Percentiles rank a stretch among this genome's conserved stretches.
phyloP scores from a whole-genome alignment of 345 rosid genomes.

The Leavenworthia alabamica region DNA sequence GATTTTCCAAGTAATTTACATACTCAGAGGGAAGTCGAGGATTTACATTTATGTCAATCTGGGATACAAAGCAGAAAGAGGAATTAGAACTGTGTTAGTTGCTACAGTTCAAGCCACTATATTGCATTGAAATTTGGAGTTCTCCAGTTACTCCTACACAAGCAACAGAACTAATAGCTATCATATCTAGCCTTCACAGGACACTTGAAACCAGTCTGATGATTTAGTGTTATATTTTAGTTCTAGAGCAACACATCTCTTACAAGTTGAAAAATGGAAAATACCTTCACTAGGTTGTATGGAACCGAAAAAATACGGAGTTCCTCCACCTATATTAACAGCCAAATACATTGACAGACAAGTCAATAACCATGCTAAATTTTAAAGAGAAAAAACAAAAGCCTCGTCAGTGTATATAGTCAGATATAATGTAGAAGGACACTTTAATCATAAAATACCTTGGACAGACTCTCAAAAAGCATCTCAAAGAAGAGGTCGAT shows the following conservation, averaged over 20 bases:
- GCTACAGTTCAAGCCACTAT: too few species aligned
- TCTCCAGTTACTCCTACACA: constrained; percentile 10
- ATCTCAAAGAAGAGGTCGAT: constrained; percentile 94
- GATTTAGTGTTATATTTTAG: neutral
- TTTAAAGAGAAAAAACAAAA: neutral
- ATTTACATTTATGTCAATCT: too few species aligned
- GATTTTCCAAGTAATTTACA: too few species aligned
- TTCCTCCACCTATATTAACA: constrained; percentile 67
- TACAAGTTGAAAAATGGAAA: constrained; percentile 13
- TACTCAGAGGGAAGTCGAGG: too few species aligned
- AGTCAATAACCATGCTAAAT: constrained; percentile 24
- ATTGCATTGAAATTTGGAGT: neutral
- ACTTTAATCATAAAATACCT: constrained; percentile 46
- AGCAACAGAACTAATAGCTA: constrained; percentile 2
- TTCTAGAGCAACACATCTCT: neutral
- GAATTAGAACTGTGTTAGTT: constrained; percentile 3
- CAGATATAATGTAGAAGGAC: too few species aligned
- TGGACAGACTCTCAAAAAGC: constrained; percentile 94
- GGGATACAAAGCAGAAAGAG: constrained; percentile 23
- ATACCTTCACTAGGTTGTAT: constrained; percentile 77
- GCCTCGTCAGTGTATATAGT: too few species aligned
- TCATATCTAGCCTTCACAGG: neutral
- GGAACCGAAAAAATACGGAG: constrained; percentile 63
- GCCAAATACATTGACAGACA: constrained; percentile 22
- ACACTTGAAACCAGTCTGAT: constrained; percentile 8